A percentile compares a stretch with the other conserved stretches of the same genome.
Evolutionary conservation across 78 protist species (phyloP).

Genomic region (Isochrysis galbana): DNA sequence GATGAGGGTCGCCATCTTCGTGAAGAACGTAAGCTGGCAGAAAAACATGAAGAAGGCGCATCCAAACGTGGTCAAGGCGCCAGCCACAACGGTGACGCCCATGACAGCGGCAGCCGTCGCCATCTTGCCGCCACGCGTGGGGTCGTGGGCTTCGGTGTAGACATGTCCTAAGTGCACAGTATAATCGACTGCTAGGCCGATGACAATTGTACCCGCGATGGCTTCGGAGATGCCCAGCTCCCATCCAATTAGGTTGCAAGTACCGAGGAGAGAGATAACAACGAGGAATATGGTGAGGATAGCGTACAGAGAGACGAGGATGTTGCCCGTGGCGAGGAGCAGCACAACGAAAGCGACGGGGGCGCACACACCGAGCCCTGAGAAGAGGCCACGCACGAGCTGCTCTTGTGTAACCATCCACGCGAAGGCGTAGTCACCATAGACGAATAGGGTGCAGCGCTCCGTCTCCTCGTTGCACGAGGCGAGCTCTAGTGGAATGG

Average conservation of each 20-base stretch:
- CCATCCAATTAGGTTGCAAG: neutral
- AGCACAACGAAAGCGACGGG: conserved; percentile 44
- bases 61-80: conserved; percentile 35
- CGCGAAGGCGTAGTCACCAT: neutral
- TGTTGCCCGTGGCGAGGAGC: neutral
- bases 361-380: conserved; percentile 42
- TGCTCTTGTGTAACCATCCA: neutral
- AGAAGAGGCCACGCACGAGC: neutral
- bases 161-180: conserved; percentile 37
- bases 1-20: conserved; percentile 42
- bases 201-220: neutral
- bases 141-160: conserved; percentile 1
- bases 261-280: conserved; percentile 34
- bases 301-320: neutral
- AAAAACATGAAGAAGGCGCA: neutral
- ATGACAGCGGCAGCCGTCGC: neutral
- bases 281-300: conserved; percentile 29
- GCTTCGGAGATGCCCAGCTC: conserved; percentile 39
- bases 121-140: neutral
- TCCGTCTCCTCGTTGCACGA: neutral
- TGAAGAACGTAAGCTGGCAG: conserved; percentile 38
- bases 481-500: neutral
- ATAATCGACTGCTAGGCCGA: conserved; percentile 45
- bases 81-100: conserved; percentile 48
- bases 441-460: neutral